phyloP scores from a whole-genome alignment of 768 basidiomycete species.

The Cyathus striatus region DNA sequence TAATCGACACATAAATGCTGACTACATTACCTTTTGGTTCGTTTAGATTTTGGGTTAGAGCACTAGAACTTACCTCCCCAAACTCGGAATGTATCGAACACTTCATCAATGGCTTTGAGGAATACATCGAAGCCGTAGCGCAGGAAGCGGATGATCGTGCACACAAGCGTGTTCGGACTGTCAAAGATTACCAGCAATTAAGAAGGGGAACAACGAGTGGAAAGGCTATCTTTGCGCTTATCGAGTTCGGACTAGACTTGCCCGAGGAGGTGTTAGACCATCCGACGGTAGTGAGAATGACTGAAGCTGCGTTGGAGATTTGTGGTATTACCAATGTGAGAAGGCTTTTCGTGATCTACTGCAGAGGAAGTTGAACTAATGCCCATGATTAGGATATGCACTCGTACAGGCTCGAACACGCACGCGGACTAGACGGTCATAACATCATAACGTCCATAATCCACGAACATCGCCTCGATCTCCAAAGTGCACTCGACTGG shows the following conservation, averaged over 20 bases:
- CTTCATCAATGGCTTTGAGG: slow-evolving; percentile 31
- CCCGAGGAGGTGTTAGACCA: slow-evolving; percentile 51
- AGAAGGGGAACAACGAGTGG: slow-evolving; percentile 51
- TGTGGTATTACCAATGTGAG: slow-evolving; percentile 29
- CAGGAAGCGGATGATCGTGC: slow-evolving; percentile 38
- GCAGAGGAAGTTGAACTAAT: not conserved
- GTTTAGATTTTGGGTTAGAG: slow-evolving; percentile 17
- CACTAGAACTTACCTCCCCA: slow-evolving; percentile 5
- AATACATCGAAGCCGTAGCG: slow-evolving; percentile 36
- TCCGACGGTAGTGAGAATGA: slow-evolving; percentile 39
- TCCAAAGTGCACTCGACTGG: slow-evolving; percentile 33
- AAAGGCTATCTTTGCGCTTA: slow-evolving; percentile 44
- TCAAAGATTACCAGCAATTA: slow-evolving; percentile 49
- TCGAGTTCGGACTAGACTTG: slow-evolving; percentile 53
- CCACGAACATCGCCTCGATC: slow-evolving; percentile 22
- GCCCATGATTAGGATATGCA: slow-evolving; percentile 25
- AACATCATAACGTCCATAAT: slow-evolving; percentile 39
- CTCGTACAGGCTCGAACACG: slow-evolving; percentile 34
- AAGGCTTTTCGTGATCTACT: slow-evolving; percentile 3
- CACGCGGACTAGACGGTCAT: slow-evolving; percentile 31
- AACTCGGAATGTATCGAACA: slow-evolving; percentile 14
- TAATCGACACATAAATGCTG: no score
- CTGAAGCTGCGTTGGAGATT: slow-evolving; percentile 44
- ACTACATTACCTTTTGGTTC: no score
- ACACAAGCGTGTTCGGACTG: slow-evolving; percentile 28